phyloP scores from a whole-genome alignment of 2,329 filamentous ascomycete species.

The Penicillium sclerotigenum region DNA sequence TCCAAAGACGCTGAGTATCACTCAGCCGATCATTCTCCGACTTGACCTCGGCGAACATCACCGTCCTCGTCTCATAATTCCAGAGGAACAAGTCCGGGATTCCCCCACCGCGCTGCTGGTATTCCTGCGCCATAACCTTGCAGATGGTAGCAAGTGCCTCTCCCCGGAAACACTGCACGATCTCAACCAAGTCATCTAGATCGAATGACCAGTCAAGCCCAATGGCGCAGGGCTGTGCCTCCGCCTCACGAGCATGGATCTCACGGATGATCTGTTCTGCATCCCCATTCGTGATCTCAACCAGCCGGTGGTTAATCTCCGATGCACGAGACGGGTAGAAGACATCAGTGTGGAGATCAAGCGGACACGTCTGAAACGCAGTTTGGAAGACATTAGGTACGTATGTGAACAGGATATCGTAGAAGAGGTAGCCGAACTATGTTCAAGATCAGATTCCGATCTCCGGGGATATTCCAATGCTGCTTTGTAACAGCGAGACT shows the following conservation, averaged over 20 bases:
- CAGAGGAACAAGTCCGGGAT: slow-evolving; percentile 93
- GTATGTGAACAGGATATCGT: slow-evolving; percentile 87
- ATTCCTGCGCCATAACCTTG: slow-evolving; percentile 94
- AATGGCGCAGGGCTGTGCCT: slow-evolving; percentile 77
- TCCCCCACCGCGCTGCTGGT: slow-evolving; percentile 77
- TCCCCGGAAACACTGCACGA: slow-evolving; percentile 74
- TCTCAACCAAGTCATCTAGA: slow-evolving; percentile 72
- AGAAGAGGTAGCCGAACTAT: slow-evolving; percentile 79
- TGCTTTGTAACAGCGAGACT: slow-evolving; percentile 1
- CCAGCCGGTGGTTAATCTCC: slow-evolving; percentile 83
- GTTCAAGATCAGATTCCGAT: neutral
- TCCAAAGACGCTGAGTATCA: slow-evolving; percentile 95
- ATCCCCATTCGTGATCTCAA: slow-evolving; percentile 79
- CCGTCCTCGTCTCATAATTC: slow-evolving; percentile 59
- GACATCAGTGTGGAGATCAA: slow-evolving; percentile 88
- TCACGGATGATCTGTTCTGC: slow-evolving; percentile 64
- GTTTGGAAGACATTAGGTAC: slow-evolving; percentile 98
- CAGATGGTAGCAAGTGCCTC: slow-evolving; percentile 78
- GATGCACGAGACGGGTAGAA: slow-evolving; percentile 84
- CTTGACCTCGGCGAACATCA: slow-evolving; percentile 78
- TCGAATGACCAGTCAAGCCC: slow-evolving; percentile 90
- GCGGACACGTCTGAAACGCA: slow-evolving; percentile 84
- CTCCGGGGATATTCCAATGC: neutral
- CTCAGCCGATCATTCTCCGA: slow-evolving; percentile 88
- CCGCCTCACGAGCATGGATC: slow-evolving; percentile 66